These are phyloP conservation scores for Moricandia moricandioides DNA, from an alignment of 345 rosid species.

Conservation along the genomic window DNA sequence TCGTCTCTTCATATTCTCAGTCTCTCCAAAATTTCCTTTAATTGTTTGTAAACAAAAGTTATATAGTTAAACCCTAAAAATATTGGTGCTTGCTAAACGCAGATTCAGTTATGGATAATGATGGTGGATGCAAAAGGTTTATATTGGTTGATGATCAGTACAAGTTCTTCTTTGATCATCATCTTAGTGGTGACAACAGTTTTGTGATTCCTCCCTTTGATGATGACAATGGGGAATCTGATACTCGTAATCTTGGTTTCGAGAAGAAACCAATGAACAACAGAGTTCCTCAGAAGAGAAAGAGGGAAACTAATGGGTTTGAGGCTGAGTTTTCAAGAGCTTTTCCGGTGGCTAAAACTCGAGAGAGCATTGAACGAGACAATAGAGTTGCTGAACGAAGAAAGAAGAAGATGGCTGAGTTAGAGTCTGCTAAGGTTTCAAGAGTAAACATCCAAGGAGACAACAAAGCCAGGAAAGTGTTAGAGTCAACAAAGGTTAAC, in stretches of 20 bases:
- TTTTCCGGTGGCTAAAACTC: neutral
- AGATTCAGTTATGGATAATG: conserved; percentile 4
- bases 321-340: conserved; percentile 1
- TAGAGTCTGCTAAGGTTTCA: neutral
- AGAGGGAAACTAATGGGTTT: neutral
- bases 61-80: neutral
- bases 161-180: conserved; percentile 14
- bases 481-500: neutral
- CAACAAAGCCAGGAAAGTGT: neutral
- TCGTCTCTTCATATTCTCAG: neutral
- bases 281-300: conserved; percentile 11
- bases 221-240: neutral
- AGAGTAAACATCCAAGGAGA: neutral
- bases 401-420: conserved; percentile 1
- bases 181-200: neutral
- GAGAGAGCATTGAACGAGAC: conserved; percentile 22
- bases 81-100: too few species aligned
- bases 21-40: neutral
- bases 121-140: neutral
- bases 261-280: neutral
- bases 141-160: conserved; percentile 20
- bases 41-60: neutral
- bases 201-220: neutral
- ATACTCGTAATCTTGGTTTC: conserved; percentile 21
- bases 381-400: conserved; percentile 23